Conservation (phyloP, 1,284 basidiomycete species). For the Puccinia coronata region DNA sequence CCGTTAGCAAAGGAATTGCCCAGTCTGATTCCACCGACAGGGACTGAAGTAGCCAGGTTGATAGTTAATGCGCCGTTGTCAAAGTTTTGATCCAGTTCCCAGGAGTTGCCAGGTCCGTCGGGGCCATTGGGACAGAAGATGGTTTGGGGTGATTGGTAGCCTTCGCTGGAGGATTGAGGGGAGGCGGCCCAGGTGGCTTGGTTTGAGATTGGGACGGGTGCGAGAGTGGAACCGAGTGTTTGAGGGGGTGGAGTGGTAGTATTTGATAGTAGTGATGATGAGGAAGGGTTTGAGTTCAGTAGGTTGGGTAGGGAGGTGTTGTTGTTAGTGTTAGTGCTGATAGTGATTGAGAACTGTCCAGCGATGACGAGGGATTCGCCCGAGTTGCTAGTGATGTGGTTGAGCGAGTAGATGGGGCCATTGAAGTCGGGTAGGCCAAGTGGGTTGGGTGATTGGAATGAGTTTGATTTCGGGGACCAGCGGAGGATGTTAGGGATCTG, state of each 20-base stretch:
- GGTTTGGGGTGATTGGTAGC: conserved; percentile 71
- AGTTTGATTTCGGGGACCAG: conserved; percentile 65
- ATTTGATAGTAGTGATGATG: conserved; percentile 61
- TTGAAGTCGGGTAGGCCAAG: conserved; percentile 77
- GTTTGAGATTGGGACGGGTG: conserved; percentile 73
- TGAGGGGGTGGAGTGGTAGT: conserved; percentile 70
- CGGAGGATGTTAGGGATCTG: conserved; percentile 67
- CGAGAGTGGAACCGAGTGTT: conserved; percentile 68
- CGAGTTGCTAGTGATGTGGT: conserved; percentile 66
- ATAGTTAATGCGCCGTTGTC: conserved; percentile 71
- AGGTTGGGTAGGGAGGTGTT: conserved; percentile 63
- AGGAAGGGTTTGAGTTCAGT: no score
- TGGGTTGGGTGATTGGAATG: conserved; percentile 58
- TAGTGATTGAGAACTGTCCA: conserved; percentile 76
- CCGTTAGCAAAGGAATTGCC: conserved; percentile 83
- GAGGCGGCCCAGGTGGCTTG: conserved; percentile 67
- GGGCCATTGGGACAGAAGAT: conserved; percentile 79
- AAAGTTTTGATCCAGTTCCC: conserved; percentile 74
- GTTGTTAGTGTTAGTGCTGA: conserved; percentile 19
- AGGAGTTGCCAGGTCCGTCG: conserved; percentile 77
- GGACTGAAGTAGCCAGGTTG: conserved; percentile 71
- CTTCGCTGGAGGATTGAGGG: conserved; percentile 68
- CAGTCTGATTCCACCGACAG: conserved; percentile 76
- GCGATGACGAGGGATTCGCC: conserved; percentile 77
- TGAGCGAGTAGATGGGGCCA: conserved; percentile 77